phyloP scores from a whole-genome alignment of 768 basidiomycete species.

The Clitopilus passeckerianus region DNA sequence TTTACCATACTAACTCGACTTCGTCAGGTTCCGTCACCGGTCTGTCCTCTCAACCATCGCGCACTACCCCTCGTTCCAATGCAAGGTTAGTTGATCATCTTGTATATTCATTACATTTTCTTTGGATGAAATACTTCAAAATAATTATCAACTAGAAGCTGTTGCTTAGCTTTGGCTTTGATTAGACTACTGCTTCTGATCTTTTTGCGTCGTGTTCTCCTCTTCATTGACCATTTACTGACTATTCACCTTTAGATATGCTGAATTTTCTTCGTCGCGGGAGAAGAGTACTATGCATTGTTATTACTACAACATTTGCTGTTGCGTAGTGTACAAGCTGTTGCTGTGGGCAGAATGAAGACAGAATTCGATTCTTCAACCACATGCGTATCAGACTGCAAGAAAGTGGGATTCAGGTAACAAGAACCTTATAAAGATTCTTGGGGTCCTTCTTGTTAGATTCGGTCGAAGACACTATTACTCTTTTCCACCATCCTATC shows the following conservation, averaged over 20 bases:
- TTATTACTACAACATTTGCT: too few species aligned
- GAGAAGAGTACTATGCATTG: too few species aligned
- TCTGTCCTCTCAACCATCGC: not conserved
- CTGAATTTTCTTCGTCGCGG: not conserved
- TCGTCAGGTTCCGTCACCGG: not conserved
- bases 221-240: not conserved
- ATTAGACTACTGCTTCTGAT: conserved; percentile 41
- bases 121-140: conserved; percentile 38
- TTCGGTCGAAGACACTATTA: not conserved
- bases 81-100: conserved; percentile 2
- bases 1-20: conserved; percentile 10
- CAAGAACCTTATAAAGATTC: too few species aligned
- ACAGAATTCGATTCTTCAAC: not conserved
- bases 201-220: not conserved
- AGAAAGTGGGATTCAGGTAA: not conserved
- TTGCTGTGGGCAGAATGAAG: not conserved
- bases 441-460: too few species aligned
- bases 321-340: too few species aligned
- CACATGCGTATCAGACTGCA: not conserved
- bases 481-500: conserved; percentile 36
- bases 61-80: not conserved
- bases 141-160: conserved; percentile 85
- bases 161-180: conserved; percentile 75
- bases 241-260: not conserved
- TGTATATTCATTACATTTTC: not conserved